Percentiles rank a stretch among this genome's conserved stretches.
Evolutionary conservation across 768 basidiomycete species (phyloP).

Genomic region (Pleurotus sapidus): DNA sequence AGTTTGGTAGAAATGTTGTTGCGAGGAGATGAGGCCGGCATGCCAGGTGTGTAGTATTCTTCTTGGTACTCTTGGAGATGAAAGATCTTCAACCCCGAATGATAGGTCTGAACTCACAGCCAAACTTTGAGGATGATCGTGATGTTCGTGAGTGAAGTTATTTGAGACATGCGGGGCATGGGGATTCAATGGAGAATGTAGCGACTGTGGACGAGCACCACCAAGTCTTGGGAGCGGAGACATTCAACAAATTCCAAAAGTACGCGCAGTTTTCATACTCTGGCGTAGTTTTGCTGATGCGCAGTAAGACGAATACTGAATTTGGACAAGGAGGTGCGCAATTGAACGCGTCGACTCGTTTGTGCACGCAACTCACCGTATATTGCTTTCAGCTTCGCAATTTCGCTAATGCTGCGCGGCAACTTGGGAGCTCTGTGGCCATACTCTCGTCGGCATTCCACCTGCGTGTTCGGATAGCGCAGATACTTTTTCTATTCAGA

Average conservation of each 20-base stretch:
- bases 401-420: constrained; percentile 74
- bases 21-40: constrained; percentile 1
- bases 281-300: not conserved
- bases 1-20: constrained; percentile 6
- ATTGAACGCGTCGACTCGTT: not conserved
- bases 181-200: not conserved
- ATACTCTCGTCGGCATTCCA: constrained; percentile 73
- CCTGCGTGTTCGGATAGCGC: constrained; percentile 66
- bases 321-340: constrained; percentile 3
- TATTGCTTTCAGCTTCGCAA: constrained; percentile 54
- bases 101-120: constrained; percentile 6
- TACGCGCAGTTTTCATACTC: not conserved
- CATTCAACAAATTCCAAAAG: constrained; percentile 8
- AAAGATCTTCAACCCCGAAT: not conserved
- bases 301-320: constrained; percentile 1
- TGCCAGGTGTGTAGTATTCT: not conserved
- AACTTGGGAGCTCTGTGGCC: constrained; percentile 74
- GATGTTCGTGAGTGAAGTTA: constrained; percentile 4
- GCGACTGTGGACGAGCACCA: constrained; percentile 8
- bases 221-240: constrained; percentile 6
- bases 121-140: constrained; percentile 7
- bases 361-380: not conserved
- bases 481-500: constrained; percentile 67
- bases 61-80: not conserved
- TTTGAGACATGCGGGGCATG: too few relatives aligned